A percentile compares a stretch with the other conserved stretches of the same genome.
Conservation (phyloP, 306 rosid species). For the Malus orientalis region DNA sequence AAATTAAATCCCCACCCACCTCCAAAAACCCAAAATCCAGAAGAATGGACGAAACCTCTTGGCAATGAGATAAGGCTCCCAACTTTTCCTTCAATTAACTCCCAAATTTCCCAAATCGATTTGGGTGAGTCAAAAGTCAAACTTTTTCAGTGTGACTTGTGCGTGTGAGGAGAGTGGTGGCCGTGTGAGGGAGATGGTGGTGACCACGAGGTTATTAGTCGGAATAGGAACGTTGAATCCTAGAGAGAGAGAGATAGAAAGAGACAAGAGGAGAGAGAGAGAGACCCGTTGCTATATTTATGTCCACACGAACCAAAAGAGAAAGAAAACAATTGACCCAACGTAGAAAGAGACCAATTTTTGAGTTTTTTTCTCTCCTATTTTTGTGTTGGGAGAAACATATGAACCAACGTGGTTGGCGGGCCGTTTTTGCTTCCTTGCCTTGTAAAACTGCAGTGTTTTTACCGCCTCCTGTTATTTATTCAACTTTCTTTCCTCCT, state of each 20-base stretch:
- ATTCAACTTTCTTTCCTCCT: neutral
- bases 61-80: neutral
- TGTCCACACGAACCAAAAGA: neutral
- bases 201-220: neutral
- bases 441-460: slow-evolving; percentile 10
- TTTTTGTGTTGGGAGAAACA: neutral
- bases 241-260: neutral
- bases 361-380: neutral
- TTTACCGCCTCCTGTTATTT: neutral
- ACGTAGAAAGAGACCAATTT: neutral
- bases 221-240: neutral
- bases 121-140: neutral
- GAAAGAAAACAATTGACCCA: neutral
- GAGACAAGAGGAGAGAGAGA: neutral
- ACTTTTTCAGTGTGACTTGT: neutral
- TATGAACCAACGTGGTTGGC: slow-evolving; percentile 4
- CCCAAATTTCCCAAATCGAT: neutral
- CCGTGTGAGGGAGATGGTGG: neutral
- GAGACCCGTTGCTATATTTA: neutral
- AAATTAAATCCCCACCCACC: neutral
- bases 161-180: neutral
- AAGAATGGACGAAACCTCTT: neutral
- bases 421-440: slow-evolving; percentile 13
- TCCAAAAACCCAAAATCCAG: neutral
- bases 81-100: neutral